Conservation (phyloP, 2,329 filamentous ascomycete genomes). For the Clarireedia homoeocarpa region DNA sequence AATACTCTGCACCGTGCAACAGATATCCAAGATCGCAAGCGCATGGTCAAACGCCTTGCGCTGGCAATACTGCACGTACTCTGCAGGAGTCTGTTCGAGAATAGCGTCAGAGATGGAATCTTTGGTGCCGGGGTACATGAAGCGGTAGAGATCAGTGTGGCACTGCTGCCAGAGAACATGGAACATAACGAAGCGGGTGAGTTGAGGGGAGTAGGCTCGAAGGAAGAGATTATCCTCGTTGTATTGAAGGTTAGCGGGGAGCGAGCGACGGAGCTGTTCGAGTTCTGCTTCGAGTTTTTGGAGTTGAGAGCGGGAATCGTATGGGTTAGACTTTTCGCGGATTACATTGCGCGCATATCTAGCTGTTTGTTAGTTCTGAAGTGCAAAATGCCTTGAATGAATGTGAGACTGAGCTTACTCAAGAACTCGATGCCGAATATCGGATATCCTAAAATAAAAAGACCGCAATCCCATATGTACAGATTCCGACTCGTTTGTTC, state of each 20-base stretch:
- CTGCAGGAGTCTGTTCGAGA: background rate
- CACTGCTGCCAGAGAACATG: slow-evolving; percentile 8
- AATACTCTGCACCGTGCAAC: slow-evolving; percentile 5
- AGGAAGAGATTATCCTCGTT: slow-evolving; percentile 10
- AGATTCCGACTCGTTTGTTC: slow-evolving; percentile 3
- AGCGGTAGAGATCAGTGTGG: slow-evolving; percentile 4
- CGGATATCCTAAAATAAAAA: slow-evolving; percentile 9
- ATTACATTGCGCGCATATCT: slow-evolving; percentile 5
- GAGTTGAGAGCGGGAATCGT: background rate
- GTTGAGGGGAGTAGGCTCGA: slow-evolving; percentile 6
- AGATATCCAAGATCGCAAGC: slow-evolving; percentile 1
- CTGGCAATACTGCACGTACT: slow-evolving; percentile 4
- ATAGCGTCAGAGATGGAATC: slow-evolving; percentile 3
- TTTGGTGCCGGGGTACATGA: slow-evolving; percentile 6
- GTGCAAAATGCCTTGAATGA: no score
- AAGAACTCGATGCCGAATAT: slow-evolving; percentile 6
- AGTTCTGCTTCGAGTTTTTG: slow-evolving; percentile 6
- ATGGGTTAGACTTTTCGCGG: slow-evolving; percentile 6
- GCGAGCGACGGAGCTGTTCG: background rate
- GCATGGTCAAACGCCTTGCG: slow-evolving; percentile 6
- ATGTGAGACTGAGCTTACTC: background rate
- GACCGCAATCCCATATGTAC: slow-evolving; percentile 6
- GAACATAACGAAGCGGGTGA: slow-evolving; percentile 7
- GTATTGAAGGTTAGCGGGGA: slow-evolving; percentile 7
- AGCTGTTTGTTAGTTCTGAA: background rate